Evolutionary conservation across 495 filamentous ascomycete genomes (phyloP).

Genomic region (Penicillium diatomitis): DNA sequence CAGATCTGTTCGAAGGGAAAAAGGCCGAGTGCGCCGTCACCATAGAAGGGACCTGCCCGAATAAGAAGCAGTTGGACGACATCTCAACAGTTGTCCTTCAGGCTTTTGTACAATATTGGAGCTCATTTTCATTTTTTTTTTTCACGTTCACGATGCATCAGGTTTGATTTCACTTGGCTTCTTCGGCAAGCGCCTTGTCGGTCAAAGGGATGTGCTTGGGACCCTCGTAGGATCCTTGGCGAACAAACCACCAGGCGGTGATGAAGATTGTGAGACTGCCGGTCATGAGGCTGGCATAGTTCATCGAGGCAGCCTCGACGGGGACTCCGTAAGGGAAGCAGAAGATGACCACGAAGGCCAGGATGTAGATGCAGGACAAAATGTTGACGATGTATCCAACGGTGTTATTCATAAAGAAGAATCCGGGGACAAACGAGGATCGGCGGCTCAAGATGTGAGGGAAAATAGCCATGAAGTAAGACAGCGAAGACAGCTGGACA

Average conservation of each 20-base stretch:
- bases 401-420: conserved; percentile 56
- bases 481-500: conserved; percentile 58
- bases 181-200: conserved; percentile 22
- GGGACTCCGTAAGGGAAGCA: conserved; percentile 64
- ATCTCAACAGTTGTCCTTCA: no score
- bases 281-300: conserved; percentile 60
- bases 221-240: conserved; percentile 26
- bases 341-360: conserved; percentile 65
- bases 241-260: conserved; percentile 31
- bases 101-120: no score
- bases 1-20: no score
- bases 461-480: conserved; percentile 67
- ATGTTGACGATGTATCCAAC: conserved; percentile 53
- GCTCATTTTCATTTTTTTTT: not conserved
- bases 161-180: conserved; percentile 14
- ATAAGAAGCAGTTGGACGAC: no score
- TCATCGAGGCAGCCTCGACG: conserved; percentile 51
- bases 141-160: not conserved
- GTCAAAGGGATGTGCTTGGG: conserved; percentile 30
- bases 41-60: no score
- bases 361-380: conserved; percentile 53
- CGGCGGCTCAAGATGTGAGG: conserved; percentile 62
- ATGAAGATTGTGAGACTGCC: conserved; percentile 47
- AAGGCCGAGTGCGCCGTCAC: no score
- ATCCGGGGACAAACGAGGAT: conserved; percentile 52